Percentiles rank a stretch among this genome's conserved stretches.
Conservation (phyloP, 495 filamentous ascomycete genomes). For the Amorphotheca resinae region DNA sequence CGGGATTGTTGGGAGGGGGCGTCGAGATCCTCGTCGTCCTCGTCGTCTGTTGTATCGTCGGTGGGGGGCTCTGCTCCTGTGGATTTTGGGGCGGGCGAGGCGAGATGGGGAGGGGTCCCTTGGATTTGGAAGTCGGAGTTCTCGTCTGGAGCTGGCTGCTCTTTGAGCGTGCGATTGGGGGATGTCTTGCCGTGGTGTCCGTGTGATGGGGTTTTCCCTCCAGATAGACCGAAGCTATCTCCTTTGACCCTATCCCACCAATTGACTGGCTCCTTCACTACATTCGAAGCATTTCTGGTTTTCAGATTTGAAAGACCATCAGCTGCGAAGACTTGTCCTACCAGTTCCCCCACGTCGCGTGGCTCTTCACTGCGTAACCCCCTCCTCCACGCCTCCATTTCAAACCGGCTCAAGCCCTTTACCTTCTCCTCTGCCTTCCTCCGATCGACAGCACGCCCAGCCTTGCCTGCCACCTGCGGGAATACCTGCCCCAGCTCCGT, state of each 20-base stretch:
- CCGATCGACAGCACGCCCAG: constrained; percentile 27
- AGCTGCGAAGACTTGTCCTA: constrained; percentile 22
- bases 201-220: background rate
- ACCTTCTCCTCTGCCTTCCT: constrained; percentile 37
- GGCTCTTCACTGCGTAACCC: background rate
- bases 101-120: constrained; percentile 27
- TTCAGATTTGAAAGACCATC: background rate
- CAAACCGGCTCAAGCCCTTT: constrained; percentile 42
- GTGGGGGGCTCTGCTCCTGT: constrained; percentile 2
- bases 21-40: constrained; percentile 23
- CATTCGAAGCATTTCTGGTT: constrained; percentile 12
- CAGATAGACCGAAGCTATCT: constrained; percentile 14
- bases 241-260: constrained; percentile 39
- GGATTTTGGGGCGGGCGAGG: background rate
- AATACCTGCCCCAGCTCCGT: constrained; percentile 59
- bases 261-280: constrained; percentile 22
- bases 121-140: constrained; percentile 41
- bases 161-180: background rate
- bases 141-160: constrained; percentile 17
- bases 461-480: constrained; percentile 45
- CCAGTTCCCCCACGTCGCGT: constrained; percentile 7
- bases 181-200: background rate
- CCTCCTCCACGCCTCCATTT: constrained; percentile 32
- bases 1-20: constrained; percentile 15
- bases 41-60: constrained; percentile 19